phyloP scores from a whole-genome alignment of 2,329 filamentous ascomycete genomes.

The Trichophyton mentagrophytes region DNA sequence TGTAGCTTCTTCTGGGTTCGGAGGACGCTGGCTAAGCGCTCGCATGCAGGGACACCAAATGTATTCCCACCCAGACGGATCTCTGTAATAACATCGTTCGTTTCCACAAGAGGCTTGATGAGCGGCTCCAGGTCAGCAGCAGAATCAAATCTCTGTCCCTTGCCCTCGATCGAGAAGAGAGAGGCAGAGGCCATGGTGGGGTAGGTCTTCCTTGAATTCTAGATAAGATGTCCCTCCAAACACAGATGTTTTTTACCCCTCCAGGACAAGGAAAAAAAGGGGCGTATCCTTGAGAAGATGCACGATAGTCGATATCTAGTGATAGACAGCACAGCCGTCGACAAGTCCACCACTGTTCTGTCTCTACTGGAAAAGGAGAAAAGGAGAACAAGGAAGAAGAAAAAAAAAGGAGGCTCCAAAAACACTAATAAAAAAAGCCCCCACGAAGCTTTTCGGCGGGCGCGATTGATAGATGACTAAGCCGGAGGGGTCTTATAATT shows the following conservation, averaged over 20 bases:
- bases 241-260: neutral
- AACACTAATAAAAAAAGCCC: neutral
- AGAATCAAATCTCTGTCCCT: constrained; percentile 81
- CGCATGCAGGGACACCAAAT: constrained; percentile 74
- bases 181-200: constrained; percentile 38
- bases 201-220: constrained; percentile 13
- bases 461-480: neutral
- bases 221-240: neutral
- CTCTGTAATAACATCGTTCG: constrained; percentile 61
- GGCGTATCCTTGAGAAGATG: neutral
- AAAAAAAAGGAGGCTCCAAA: constrained; percentile 20
- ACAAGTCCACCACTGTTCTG: neutral
- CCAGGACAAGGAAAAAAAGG: neutral
- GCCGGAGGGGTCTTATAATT: neutral
- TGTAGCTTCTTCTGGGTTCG: constrained; percentile 71
- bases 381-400: neutral
- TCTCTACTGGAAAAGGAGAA: neutral
- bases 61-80: constrained; percentile 84
- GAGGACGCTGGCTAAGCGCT: constrained; percentile 70
- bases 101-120: constrained; percentile 59
- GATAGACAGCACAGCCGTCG: neutral
- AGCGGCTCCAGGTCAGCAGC: constrained; percentile 76
- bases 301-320: no score
- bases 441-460: neutral
- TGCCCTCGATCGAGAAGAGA: constrained; percentile 77